Percentiles rank a stretch among this genome's conserved stretches.
Evolutionary conservation across 2,329 filamentous ascomycete genomes (phyloP).

Genomic region (Fusarium bulbicola): DNA sequence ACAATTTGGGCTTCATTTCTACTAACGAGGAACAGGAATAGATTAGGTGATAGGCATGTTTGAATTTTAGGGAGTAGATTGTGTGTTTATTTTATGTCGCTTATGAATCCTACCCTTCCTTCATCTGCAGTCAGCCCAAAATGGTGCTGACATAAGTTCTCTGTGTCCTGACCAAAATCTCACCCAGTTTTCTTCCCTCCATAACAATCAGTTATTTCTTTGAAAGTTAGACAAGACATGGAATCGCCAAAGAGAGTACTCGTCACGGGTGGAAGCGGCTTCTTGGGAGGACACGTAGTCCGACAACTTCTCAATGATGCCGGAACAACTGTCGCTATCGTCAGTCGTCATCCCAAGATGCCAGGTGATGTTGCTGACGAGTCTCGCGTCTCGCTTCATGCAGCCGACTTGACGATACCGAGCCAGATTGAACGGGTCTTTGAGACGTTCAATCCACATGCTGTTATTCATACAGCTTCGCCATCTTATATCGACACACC

Average conservation of each 20-base stretch:
- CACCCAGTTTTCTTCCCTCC: neutral
- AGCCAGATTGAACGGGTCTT: neutral
- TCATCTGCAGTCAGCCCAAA: neutral
- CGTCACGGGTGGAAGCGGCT: neutral
- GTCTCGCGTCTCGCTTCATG: neutral
- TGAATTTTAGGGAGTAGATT: neutral
- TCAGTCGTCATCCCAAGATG: neutral
- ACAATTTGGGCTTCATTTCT: neutral
- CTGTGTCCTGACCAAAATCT: neutral
- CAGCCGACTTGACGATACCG: neutral
- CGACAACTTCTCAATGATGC: neutral
- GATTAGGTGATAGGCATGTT: neutral
- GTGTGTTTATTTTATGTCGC: neutral
- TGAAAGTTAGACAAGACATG: neutral
- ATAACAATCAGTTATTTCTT: too few relatives aligned
- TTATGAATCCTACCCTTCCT: neutral
- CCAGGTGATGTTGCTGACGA: neutral
- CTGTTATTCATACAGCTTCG: neutral
- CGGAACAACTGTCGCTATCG: neutral
- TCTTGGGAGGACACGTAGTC: neutral
- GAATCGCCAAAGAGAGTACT: neutral
- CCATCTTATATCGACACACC: neutral
- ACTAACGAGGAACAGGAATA: neutral
- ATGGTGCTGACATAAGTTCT: neutral
- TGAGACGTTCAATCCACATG: neutral